These are phyloP conservation scores for Sarocladium oryzae DNA, from an alignment of 2,329 filamentous ascomycete species.

Conservation along the genomic window DNA sequence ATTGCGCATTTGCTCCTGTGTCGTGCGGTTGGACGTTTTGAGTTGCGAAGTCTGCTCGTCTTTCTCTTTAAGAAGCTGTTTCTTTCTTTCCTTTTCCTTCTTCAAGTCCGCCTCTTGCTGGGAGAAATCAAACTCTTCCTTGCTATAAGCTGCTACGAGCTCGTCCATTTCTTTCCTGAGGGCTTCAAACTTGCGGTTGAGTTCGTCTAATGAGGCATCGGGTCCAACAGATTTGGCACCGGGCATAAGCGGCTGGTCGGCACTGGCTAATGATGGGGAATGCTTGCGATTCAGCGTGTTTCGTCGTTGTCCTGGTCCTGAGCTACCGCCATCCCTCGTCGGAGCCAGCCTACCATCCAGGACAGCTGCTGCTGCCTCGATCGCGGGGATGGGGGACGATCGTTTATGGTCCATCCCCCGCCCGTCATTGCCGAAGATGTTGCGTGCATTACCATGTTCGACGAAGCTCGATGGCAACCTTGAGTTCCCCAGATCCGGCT, in stretches of 20 bases:
- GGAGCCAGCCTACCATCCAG: slow-evolving; percentile 55
- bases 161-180: slow-evolving; percentile 82
- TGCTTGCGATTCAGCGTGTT: slow-evolving; percentile 65
- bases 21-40: slow-evolving; percentile 70
- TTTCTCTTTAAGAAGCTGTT: slow-evolving; percentile 74
- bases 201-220: slow-evolving; percentile 63
- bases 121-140: slow-evolving; percentile 65
- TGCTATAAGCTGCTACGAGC: slow-evolving; percentile 60
- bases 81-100: slow-evolving; percentile 73
- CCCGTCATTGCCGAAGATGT: slow-evolving; percentile 33
- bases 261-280: slow-evolving; percentile 61
- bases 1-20: slow-evolving; percentile 74
- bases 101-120: slow-evolving; percentile 61
- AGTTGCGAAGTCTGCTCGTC: slow-evolving; percentile 84
- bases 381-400: slow-evolving; percentile 44
- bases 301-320: slow-evolving; percentile 28
- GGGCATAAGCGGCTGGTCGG: slow-evolving; percentile 42
- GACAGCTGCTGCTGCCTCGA: slow-evolving; percentile 52
- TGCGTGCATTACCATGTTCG: slow-evolving; percentile 41
- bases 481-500: slow-evolving; percentile 51
- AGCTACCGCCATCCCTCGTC: slow-evolving; percentile 56
- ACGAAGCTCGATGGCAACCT: slow-evolving; percentile 51
- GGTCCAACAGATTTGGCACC: slow-evolving; percentile 44
- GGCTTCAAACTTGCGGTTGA: slow-evolving; percentile 74
- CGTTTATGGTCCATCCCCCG: slow-evolving; percentile 42